These are phyloP conservation scores for Diaporthe ilicicola DNA, from an alignment of 2,329 filamentous ascomycete genomes.

Conservation along the genomic window DNA sequence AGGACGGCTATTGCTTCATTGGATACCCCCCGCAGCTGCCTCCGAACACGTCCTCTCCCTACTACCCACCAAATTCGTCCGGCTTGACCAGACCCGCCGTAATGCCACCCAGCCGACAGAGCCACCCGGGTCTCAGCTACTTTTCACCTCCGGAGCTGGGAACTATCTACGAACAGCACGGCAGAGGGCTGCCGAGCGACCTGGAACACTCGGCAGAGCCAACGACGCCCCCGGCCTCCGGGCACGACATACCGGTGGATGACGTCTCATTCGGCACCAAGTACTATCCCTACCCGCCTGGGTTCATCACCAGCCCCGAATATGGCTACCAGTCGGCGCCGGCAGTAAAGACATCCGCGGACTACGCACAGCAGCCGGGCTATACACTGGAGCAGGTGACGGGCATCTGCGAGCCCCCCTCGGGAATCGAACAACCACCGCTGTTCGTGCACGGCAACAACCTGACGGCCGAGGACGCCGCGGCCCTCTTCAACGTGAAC, in stretches of 20 bases:
- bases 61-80: background rate
- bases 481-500: slow-evolving; percentile 1
- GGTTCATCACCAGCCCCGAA: background rate
- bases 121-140: background rate
- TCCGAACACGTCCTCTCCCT: background rate
- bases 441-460: slow-evolving; percentile 2
- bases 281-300: background rate
- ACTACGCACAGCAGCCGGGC: slow-evolving; percentile 21
- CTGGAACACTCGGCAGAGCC: slow-evolving; percentile 6
- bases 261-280: background rate
- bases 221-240: slow-evolving; percentile 22
- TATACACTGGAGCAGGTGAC: slow-evolving; percentile 36
- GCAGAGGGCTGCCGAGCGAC: background rate
- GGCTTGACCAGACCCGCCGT: background rate
- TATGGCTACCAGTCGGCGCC: slow-evolving; percentile 1
- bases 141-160: background rate
- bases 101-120: background rate
- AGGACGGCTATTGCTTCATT: background rate
- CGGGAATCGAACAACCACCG: slow-evolving; percentile 20
- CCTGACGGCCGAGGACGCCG: slow-evolving; percentile 11
- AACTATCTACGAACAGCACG: background rate
- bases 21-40: background rate
- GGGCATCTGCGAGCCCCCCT: slow-evolving; percentile 35
- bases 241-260: background rate
- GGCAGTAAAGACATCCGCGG: background rate